These are phyloP conservation scores for Colletotrichum tanaceti DNA, from an alignment of 2,329 filamentous ascomycete species.

Conservation along the genomic window DNA sequence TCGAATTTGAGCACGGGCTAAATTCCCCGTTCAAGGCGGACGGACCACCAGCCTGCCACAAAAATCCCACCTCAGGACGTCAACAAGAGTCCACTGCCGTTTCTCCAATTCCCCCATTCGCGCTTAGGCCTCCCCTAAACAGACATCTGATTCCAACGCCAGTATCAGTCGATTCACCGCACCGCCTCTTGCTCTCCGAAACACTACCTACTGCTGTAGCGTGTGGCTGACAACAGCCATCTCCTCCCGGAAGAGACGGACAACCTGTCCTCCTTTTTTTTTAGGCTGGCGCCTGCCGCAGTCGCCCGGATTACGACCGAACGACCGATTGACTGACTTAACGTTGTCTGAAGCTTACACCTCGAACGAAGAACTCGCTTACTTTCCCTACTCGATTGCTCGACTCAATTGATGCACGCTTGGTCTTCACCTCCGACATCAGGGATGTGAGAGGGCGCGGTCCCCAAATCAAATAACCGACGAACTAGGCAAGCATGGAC, in stretches of 20 bases:
- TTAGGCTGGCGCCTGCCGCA: constrained; percentile 24
- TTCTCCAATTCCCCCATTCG: constrained; percentile 24
- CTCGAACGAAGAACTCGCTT: not conserved
- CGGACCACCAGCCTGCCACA: constrained; percentile 26
- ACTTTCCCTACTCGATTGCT: not conserved
- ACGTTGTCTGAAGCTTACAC: not conserved
- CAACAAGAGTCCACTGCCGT: constrained; percentile 22
- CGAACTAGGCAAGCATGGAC: constrained; percentile 38
- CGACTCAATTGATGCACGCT: constrained; percentile 29
- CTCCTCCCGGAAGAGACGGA: constrained; percentile 8
- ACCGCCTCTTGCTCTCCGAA: constrained; percentile 29
- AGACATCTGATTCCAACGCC: constrained; percentile 26
- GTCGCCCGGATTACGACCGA: not conserved
- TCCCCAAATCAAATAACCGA: constrained; percentile 27
- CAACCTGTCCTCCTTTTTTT: constrained; percentile 28
- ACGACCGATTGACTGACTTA: not conserved
- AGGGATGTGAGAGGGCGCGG: constrained; percentile 37
- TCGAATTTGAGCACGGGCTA: constrained; percentile 13
- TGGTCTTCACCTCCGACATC: constrained; percentile 22
- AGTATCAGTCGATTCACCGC: constrained; percentile 11
- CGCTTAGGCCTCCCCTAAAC: constrained; percentile 31
- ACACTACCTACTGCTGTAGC: constrained; percentile 2
- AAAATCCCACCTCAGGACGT: constrained; percentile 24
- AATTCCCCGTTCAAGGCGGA: constrained; percentile 12
- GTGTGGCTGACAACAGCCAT: constrained; percentile 25